Base-by-base conservation (phyloP, 352 stramenopile species). In the Phytophthora nicotianae region DNA sequence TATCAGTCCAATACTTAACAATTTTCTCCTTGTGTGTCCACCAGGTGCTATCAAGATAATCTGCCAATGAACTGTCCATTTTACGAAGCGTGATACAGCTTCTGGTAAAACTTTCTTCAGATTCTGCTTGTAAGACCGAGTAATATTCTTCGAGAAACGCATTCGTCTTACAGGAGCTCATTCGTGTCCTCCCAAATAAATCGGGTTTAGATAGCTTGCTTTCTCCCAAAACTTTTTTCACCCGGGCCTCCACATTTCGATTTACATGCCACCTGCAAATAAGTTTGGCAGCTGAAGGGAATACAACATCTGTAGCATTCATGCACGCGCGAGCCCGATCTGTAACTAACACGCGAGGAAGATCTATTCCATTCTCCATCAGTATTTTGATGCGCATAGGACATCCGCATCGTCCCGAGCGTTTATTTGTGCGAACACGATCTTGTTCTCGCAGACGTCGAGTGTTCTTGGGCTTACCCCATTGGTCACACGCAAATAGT, bases 21-120 rank as follows among this genome's bases (percentile, higher is more conserved):
- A 46, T 5, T n/a, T 46, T 27, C 19, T 46, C 40, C 40, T 46
- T 46, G 19, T 46, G 20, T 16, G 6, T 46, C 40, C 40, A 27
- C 40, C 40, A 46, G 0, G 17, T 27, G 32, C 32, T 38, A 13
- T 38, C 32, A 1, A 38, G 11, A 5, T 38, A 38, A 13, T 38
- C 32, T 17, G 69, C 69, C 69, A n/a, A 66, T 67, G 29, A 71
- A 53, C 37, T n/a, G 0, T n/a, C 32, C 32, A 38, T 38, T 38
- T 38, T 38, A 38, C 32, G 32, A 35, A 35, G 29, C 5, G 5
- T 13, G 29, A 35, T 13, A 13, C 29, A 35, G 29, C 29, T 35
- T 13, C 29, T 35, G 5, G 29, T 35, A 13, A 35, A 35, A 35
- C 29, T 35, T 35, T 35, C 29, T 32, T 32, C 26, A 32, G 26